Percentiles rank a stretch among this genome's conserved stretches.
Conservation (phyloP, 1,139 yeast genomes). For the Tardiomyces depauwii region DNA sequence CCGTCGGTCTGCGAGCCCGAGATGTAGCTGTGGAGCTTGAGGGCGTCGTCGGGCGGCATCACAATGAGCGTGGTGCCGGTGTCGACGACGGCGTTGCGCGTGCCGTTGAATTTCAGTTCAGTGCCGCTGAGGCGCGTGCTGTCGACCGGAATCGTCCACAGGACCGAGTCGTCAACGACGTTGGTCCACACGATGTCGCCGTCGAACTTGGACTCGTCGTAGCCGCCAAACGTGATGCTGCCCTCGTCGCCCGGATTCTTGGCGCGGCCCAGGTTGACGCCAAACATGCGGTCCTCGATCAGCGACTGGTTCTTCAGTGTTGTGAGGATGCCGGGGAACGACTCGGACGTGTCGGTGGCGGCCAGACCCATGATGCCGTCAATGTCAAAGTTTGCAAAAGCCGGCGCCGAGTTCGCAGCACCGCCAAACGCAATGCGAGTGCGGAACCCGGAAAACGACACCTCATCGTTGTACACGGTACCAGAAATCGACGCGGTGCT, state of each 20-base stretch:
- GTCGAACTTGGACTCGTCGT: conserved; percentile 29
- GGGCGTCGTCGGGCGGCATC: conserved; percentile 47
- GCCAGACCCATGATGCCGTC: conserved; percentile 57
- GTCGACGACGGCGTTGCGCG: conserved; percentile 43
- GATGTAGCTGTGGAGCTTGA: conserved; percentile 41
- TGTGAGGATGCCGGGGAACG: conserved; percentile 31
- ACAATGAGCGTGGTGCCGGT: conserved; percentile 59
- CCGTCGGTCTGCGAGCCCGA: conserved; percentile 41
- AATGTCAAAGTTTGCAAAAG: conserved; percentile 41
- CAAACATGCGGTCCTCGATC: conserved; percentile 30
- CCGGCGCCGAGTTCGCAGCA: conserved; percentile 41
- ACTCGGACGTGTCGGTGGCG: conserved; percentile 18
- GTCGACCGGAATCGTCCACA: conserved; percentile 44
- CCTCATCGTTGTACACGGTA: conserved; percentile 29
- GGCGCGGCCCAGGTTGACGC: conserved; percentile 32
- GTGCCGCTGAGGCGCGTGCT: conserved; percentile 27
- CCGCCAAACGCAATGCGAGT: conserved; percentile 42
- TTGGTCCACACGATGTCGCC: conserved; percentile 36
- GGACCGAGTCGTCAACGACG: conserved; percentile 30
- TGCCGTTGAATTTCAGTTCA: conserved; percentile 24
- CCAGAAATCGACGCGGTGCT: conserved; percentile 50
- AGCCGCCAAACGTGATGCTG: conserved; percentile 35
- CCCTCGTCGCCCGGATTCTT: conserved; percentile 30
- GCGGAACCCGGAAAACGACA: conserved; percentile 33
- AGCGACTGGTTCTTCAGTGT: conserved; percentile 28